phyloP scores from a whole-genome alignment of 2,329 filamentous ascomycete genomes.

The Clarireedia monteithiana region DNA sequence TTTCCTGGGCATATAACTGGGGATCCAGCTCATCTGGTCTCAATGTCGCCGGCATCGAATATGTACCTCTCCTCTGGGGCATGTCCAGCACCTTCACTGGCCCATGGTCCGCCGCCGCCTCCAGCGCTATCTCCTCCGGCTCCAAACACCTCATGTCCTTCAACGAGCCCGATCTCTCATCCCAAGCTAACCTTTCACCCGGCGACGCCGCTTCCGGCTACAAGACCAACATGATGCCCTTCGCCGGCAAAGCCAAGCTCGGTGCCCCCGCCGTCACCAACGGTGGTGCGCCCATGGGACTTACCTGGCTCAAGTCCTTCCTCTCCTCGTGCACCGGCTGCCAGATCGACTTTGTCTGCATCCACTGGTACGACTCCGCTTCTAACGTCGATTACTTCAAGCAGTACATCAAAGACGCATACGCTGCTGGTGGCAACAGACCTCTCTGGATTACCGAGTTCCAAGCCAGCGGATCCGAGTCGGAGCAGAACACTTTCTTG shows the following conservation, averaged over 20 bases:
- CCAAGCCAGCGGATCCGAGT: conserved; percentile 24
- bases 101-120: conserved; percentile 44
- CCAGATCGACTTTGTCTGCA: conserved; percentile 37
- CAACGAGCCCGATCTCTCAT: conserved; percentile 61
- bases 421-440: conserved; percentile 22
- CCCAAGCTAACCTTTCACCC: conserved; percentile 45
- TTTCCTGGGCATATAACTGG: conserved; percentile 66
- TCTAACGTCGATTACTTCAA: conserved; percentile 35
- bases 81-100: conserved; percentile 32
- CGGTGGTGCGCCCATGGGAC: conserved; percentile 33
- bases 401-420: conserved; percentile 33
- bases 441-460: conserved; percentile 39
- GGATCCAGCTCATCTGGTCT: conserved; percentile 36
- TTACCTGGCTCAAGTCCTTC: conserved; percentile 38
- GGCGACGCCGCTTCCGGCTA: conserved; percentile 33
- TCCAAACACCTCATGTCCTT: conserved; percentile 54
- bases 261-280: conserved; percentile 42
- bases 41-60: conserved; percentile 40
- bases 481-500: conserved; percentile 32
- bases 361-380: conserved; percentile 39
- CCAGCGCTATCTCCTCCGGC: conserved; percentile 44
- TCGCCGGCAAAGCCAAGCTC: conserved; percentile 35
- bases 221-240: conserved; percentile 37
- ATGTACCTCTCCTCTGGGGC: conserved; percentile 62
- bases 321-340: conserved; percentile 34